Percentiles rank a stretch among this genome's conserved stretches.
Evolutionary conservation across 2,329 filamentous ascomycete species (phyloP).

Genomic region (Cladobotryum protrusum): DNA sequence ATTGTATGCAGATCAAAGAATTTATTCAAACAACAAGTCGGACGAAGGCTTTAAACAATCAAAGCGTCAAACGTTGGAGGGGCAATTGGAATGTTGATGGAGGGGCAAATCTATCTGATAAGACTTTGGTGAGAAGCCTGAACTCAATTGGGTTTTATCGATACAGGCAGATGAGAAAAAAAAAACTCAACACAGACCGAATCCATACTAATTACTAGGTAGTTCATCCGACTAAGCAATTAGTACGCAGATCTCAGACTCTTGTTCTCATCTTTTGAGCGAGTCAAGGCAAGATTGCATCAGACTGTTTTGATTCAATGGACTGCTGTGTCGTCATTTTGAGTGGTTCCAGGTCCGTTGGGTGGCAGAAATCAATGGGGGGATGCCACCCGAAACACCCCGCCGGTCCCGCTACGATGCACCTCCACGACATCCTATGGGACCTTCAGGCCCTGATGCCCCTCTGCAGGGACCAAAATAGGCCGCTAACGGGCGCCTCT

Average conservation of each 20-base stretch:
- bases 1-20: too few species aligned
- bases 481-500: constrained; percentile 1
- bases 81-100: constrained; percentile 5
- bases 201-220: too few species aligned
- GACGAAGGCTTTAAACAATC: neutral
- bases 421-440: constrained; percentile 1
- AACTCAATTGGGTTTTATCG: neutral
- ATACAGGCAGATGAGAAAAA: neutral
- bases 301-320: neutral
- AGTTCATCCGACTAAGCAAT: neutral
- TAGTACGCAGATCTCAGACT: neutral
- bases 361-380: neutral
- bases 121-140: neutral
- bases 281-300: neutral
- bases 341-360: neutral
- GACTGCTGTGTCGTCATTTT: constrained; percentile 7
- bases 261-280: too few species aligned
- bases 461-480: neutral
- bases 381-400: too few species aligned
- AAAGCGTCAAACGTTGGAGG: constrained; percentile 1
- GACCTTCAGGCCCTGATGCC: too few species aligned
- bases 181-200: constrained; percentile 1
- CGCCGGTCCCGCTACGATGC: neutral
- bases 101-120: constrained; percentile 8
- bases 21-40: too few species aligned